Conservation (phyloP, 2,329 filamentous ascomycete species). For the Claviceps maximensis region DNA sequence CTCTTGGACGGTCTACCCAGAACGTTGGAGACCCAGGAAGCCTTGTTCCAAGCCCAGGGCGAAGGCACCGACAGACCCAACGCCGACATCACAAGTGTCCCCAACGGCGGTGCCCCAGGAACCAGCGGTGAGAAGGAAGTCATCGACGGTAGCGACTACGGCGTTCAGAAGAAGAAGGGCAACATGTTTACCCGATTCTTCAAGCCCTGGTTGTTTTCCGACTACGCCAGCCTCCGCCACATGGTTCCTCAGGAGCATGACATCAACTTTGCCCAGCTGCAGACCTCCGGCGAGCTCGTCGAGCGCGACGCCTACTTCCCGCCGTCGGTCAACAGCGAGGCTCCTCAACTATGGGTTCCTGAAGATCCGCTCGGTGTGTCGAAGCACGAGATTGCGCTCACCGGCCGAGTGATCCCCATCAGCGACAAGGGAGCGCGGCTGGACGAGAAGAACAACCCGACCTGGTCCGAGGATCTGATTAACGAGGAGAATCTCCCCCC, state of each 20-base stretch:
- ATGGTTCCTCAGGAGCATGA: constrained; percentile 50
- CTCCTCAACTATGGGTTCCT: constrained; percentile 64
- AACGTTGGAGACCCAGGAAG: constrained; percentile 34
- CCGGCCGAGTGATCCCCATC: constrained; percentile 52
- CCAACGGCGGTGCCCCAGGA: background rate
- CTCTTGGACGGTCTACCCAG: constrained; percentile 61
- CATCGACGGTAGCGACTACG: constrained; percentile 10
- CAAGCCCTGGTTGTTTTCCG: constrained; percentile 62
- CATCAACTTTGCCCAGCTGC: constrained; percentile 28
- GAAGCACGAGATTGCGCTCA: constrained; percentile 56
- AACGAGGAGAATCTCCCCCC: constrained; percentile 26
- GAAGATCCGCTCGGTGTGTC: constrained; percentile 56
- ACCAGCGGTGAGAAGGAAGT: constrained; percentile 6
- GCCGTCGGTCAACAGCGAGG: constrained; percentile 47
- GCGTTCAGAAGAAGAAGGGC: constrained; percentile 33
- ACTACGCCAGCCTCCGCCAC: constrained; percentile 57
- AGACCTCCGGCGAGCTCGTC: constrained; percentile 46
- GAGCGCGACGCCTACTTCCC: constrained; percentile 60
- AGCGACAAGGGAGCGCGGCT: constrained; percentile 59
- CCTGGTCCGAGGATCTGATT: constrained; percentile 23
- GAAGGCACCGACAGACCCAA: constrained; percentile 12
- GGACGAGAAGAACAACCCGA: constrained; percentile 45
- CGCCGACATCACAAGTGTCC: constrained; percentile 2
- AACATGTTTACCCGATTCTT: constrained; percentile 48
- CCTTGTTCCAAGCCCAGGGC: constrained; percentile 20